These are phyloP conservation scores for Echites panduratus DNA, from an alignment of 257 asterid genomes.

Conservation along the genomic window DNA sequence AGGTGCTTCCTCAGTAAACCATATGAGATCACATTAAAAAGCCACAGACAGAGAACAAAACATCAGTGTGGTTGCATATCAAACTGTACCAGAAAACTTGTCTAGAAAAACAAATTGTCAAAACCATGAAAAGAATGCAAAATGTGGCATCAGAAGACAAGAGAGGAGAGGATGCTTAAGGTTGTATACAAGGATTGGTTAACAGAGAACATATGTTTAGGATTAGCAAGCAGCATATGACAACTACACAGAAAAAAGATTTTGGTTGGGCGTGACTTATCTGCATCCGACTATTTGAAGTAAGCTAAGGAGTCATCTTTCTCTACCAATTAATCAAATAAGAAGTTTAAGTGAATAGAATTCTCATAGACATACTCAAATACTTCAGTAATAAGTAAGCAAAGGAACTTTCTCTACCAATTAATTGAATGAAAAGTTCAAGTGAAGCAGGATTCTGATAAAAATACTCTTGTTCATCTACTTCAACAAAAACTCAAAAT, in stretches of 20 bases:
- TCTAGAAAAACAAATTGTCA: background rate
- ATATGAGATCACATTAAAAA: background rate
- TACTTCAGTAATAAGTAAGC: background rate
- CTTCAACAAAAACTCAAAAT: slow-evolving; percentile 10
- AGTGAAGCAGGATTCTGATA: background rate
- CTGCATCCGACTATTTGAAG: background rate
- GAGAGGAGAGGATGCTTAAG: background rate
- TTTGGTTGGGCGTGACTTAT: background rate
- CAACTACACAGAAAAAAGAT: background rate
- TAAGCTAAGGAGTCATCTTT: background rate
- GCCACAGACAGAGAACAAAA: background rate
- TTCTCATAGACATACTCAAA: slow-evolving; percentile 2
- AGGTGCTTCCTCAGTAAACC: background rate
- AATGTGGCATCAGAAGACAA: background rate
- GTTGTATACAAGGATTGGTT: background rate
- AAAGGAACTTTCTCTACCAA: background rate
- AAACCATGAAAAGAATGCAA: background rate
- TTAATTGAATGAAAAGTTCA: background rate
- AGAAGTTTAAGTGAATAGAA: background rate
- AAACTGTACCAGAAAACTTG: background rate
- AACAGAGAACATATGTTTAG: background rate
- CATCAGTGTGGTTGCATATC: background rate
- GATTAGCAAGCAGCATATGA: background rate
- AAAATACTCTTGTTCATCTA: slow-evolving; percentile 16
- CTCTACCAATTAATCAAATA: background rate